Percentiles rank a stretch among this genome's conserved stretches.
Evolutionary conservation across 768 basidiomycete genomes (phyloP).

Genomic region (Amanita inopinata): DNA sequence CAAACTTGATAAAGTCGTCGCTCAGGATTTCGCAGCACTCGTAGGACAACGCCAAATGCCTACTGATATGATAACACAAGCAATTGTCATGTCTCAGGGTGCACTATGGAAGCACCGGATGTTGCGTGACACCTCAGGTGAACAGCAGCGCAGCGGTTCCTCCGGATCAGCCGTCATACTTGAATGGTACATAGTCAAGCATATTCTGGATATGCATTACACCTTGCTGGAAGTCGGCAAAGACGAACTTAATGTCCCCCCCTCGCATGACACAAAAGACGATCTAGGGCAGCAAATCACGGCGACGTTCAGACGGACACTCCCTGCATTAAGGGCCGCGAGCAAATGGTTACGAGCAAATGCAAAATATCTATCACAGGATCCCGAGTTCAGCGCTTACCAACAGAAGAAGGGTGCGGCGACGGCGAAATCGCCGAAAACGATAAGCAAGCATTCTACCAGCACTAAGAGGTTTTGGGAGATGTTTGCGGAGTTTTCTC

Average conservation of each 20-base stretch:
- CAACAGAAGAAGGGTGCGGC: slow-evolving; percentile 14
- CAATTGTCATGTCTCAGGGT: slow-evolving; percentile 65
- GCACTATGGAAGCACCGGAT: slow-evolving; percentile 81
- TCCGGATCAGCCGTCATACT: slow-evolving; percentile 28
- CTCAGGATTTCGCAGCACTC: slow-evolving; percentile 48
- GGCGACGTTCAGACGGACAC: slow-evolving; percentile 73
- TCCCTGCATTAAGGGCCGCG: slow-evolving; percentile 80
- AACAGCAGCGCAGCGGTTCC: slow-evolving; percentile 19
- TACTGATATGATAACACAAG: slow-evolving; percentile 66
- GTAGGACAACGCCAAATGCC: slow-evolving; percentile 64
- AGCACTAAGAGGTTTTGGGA: slow-evolving; percentile 58
- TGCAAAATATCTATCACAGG: slow-evolving; percentile 51
- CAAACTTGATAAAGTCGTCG: slow-evolving; percentile 36
- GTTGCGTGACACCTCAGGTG: slow-evolving; percentile 37
- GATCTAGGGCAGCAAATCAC: slow-evolving; percentile 78
- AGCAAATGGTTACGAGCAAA: slow-evolving; percentile 86
- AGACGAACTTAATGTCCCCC: slow-evolving; percentile 47
- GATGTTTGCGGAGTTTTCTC: slow-evolving; percentile 57
- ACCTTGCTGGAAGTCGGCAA: slow-evolving; percentile 58
- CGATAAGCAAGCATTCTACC: slow-evolving; percentile 27
- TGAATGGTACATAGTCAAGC: slow-evolving; percentile 58
- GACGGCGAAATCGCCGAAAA: slow-evolving; percentile 18
- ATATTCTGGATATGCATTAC: slow-evolving; percentile 57
- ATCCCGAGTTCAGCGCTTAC: slow-evolving; percentile 26
- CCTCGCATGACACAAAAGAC: slow-evolving; percentile 42